phyloP scores from a whole-genome alignment of 352 stramenopile genomes.

The Vaucheria bursata region DNA sequence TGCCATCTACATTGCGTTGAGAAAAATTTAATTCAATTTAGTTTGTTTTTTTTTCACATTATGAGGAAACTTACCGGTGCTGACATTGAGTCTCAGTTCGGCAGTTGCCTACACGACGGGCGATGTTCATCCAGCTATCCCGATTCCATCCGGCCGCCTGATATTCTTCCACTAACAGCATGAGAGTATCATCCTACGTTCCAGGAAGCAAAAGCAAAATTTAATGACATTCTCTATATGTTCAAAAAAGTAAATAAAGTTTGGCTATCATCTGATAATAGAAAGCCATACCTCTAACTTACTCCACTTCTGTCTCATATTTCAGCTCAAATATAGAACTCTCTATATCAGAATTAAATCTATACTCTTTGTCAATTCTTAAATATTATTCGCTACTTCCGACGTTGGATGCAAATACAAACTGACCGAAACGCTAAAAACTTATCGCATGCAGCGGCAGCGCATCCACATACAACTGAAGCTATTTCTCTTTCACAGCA shows the following conservation, averaged over 20 bases:
- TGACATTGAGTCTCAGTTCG: constrained; percentile 18
- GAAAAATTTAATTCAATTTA: neutral
- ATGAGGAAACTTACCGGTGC: neutral
- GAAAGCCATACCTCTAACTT: neutral
- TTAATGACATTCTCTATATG: neutral
- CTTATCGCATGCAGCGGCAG: too few relatives aligned
- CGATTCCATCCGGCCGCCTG: neutral
- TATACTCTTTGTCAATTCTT: too few relatives aligned
- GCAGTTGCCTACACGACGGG: constrained; percentile 22
- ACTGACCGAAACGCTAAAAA: too few relatives aligned
- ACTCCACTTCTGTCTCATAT: neutral
- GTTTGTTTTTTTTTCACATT: neutral
- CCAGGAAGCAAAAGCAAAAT: neutral
- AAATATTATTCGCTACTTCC: too few relatives aligned
- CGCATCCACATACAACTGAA: too few relatives aligned
- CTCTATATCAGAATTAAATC: too few relatives aligned
- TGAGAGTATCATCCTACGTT: neutral
- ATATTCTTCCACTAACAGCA: neutral
- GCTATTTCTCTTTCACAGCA: too few relatives aligned
- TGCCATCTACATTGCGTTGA: constrained; percentile 13
- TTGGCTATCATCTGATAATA: neutral
- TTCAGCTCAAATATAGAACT: too few relatives aligned
- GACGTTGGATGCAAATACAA: too few relatives aligned
- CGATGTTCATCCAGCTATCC: constrained; percentile 19
- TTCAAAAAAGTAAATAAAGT: neutral